Conservation (phyloP, 2,329 filamentous ascomycete genomes). For the Penicillium sp. region DNA sequence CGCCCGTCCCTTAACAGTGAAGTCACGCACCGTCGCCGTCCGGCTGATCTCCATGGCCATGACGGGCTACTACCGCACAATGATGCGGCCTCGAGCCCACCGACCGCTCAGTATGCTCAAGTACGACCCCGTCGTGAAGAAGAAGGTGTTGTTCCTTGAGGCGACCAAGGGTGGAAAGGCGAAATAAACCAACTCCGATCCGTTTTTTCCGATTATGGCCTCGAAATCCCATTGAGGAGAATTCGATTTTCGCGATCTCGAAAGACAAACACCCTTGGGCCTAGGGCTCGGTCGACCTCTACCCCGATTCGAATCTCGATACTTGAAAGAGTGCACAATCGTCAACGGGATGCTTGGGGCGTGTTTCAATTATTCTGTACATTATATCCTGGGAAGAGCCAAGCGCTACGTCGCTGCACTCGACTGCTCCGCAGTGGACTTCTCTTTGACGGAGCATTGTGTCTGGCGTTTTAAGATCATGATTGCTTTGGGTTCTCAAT, state of each 20-base stretch:
- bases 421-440: constrained; percentile 11
- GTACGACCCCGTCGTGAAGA: constrained; percentile 95
- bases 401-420: constrained; percentile 2
- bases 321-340: neutral
- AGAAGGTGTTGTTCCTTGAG: constrained; percentile 93
- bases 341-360: neutral
- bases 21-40: constrained; percentile 87
- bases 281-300: neutral
- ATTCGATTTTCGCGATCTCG: neutral
- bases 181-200: constrained; percentile 25
- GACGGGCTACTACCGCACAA: constrained; percentile 95
- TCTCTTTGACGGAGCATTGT: constrained; percentile 23
- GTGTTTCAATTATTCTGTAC: constrained; percentile 19
- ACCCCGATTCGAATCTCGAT: neutral
- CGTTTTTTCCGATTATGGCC: neutral
- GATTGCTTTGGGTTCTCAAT: constrained; percentile 19
- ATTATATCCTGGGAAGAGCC: constrained; percentile 20
- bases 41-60: constrained; percentile 97
- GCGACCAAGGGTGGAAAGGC: constrained; percentile 69
- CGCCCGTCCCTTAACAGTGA: constrained; percentile 51
- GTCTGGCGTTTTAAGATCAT: constrained; percentile 25
- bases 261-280: neutral
- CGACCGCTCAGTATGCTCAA: constrained; percentile 94
- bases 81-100: constrained; percentile 73
- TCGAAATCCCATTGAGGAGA: neutral